Percentiles rank a stretch among this genome's conserved stretches.
Evolutionary conservation across 2,329 filamentous ascomycete species (phyloP).

Genomic region (Diaporthe velutina): DNA sequence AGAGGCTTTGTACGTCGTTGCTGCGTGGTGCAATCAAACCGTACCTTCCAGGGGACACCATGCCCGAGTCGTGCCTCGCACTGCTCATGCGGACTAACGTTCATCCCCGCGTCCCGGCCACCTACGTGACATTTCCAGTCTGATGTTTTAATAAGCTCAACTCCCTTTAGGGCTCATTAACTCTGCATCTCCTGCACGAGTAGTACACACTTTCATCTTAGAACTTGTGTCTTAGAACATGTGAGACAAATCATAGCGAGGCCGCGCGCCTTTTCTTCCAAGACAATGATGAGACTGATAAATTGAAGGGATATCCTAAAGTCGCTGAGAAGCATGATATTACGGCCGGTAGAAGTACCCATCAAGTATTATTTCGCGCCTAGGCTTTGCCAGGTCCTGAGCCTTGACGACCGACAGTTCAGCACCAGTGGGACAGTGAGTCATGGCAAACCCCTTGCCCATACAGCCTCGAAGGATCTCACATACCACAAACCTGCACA

Average conservation of each 20-base stretch:
- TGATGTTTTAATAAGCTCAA: background rate
- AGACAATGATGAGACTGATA: background rate
- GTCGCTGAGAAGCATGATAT: background rate
- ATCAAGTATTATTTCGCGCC: background rate
- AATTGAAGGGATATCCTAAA: background rate
- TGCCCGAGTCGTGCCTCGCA: background rate
- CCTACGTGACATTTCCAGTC: background rate
- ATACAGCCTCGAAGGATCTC: background rate
- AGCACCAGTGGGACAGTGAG: background rate
- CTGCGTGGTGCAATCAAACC: background rate
- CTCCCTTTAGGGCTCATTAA: background rate
- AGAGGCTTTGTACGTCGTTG: background rate
- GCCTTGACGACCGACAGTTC: background rate
- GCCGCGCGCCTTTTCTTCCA: background rate
- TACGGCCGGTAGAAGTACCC: too few relatives aligned
- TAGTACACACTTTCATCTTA: background rate
- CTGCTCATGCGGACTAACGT: background rate
- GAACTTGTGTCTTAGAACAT: background rate
- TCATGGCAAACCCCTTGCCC: background rate
- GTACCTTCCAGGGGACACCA: background rate
- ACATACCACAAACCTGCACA: background rate
- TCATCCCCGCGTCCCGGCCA: background rate
- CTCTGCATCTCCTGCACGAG: background rate
- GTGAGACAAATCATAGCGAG: background rate
- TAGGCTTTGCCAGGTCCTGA: background rate